Conservation (phyloP, 331 rosid species). For the Spiraea crenata region DNA sequence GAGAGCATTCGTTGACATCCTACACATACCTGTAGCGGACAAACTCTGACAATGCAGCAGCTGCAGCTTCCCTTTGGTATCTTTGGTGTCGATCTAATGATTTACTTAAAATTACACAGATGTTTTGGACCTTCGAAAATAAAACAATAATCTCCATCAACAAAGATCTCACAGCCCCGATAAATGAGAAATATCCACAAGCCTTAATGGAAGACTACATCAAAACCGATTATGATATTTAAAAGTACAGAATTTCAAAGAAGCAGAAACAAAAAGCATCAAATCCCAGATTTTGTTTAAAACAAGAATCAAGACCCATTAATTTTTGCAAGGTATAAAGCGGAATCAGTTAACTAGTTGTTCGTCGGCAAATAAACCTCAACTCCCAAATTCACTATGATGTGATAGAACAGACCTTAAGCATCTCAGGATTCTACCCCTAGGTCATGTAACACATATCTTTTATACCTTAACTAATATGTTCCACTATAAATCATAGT, state of each 20-base stretch:
- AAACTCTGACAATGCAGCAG: slow-evolving; percentile 94
- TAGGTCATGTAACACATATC: background rate
- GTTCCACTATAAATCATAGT: background rate
- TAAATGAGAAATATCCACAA: background rate
- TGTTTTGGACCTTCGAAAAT: slow-evolving; percentile 62
- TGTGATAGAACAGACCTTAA: slow-evolving; percentile 5
- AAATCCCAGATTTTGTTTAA: too few relatives aligned
- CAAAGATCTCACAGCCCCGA: background rate
- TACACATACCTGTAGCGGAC: slow-evolving; percentile 70
- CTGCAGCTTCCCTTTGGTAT: slow-evolving; percentile 94
- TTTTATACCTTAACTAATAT: background rate
- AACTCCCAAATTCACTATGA: slow-evolving; percentile 2
- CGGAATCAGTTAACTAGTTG: background rate
- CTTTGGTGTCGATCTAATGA: slow-evolving; percentile 74
- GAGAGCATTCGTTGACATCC: background rate
- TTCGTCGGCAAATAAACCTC: background rate
- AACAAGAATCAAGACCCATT: too few relatives aligned
- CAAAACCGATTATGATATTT: background rate
- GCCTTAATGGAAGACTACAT: background rate
- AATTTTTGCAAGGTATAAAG: background rate
- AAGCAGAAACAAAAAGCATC: background rate
- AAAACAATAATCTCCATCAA: slow-evolving; percentile 12
- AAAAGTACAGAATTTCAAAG: background rate
- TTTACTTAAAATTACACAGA: slow-evolving; percentile 66
- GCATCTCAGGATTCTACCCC: background rate